These are phyloP conservation scores for Pseudogymnoascus sp. DNA, from an alignment of 2,329 filamentous ascomycete species.

Conservation along the genomic window DNA sequence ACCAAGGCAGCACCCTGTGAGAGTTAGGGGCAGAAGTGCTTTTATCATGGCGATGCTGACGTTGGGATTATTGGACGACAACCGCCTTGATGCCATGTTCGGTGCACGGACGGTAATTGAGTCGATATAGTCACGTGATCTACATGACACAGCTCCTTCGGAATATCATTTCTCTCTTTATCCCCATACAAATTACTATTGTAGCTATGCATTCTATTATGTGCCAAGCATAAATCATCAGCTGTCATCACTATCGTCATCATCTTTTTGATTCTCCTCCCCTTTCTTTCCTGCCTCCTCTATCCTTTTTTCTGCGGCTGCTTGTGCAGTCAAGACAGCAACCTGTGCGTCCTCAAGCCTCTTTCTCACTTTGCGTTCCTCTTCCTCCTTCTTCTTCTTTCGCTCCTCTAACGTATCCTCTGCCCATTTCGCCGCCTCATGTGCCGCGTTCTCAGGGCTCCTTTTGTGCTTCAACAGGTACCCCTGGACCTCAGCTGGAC, in stretches of 20 bases:
- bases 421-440: slow-evolving; percentile 47
- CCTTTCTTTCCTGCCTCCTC: slow-evolving; percentile 11
- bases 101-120: neutral
- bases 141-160: neutral
- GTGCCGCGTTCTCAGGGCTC: slow-evolving; percentile 45
- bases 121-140: neutral
- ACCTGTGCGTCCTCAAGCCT: slow-evolving; percentile 14
- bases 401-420: slow-evolving; percentile 43
- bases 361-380: slow-evolving; percentile 21
- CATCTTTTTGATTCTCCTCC: slow-evolving; percentile 16
- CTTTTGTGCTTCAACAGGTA: slow-evolving; percentile 57
- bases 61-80: neutral
- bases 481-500: slow-evolving; percentile 57
- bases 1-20: neutral
- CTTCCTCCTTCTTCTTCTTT: slow-evolving; percentile 22
- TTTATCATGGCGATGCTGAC: neutral
- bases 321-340: slow-evolving; percentile 10
- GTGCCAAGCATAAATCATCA: neutral
- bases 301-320: slow-evolving; percentile 17
- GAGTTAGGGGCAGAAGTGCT: neutral
- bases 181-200: neutral
- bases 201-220: neutral
- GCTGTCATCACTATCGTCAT: neutral
- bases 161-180: neutral
- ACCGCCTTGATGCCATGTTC: neutral